Evolutionary conservation across 176 grass and related monocot genomes (phyloP), one percentile per base, ranked within the genome.

Genomic region (Cocos nucifera): DNA sequence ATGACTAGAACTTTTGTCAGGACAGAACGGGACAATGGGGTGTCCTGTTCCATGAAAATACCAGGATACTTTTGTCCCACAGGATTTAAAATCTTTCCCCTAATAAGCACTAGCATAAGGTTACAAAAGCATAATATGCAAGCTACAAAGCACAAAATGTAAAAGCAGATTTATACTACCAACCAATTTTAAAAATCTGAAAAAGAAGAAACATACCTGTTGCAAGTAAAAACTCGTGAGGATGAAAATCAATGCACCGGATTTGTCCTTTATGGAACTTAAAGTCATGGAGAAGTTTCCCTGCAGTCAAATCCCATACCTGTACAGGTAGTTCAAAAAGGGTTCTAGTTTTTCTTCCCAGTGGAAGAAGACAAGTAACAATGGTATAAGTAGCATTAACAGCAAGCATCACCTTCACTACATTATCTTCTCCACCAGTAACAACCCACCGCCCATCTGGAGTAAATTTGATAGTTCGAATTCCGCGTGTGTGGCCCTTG

Each of bases 371-470:
- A 73, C 20, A 39, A 51, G 49, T 27, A 25, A 15, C 62, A 74
- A 44, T 56, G 15, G 19, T 56, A 19, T 4, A 74, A 60, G 17
- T 6, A 15, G 15, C 29, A 52, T 63, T 21, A 65, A 59, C 7
- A 58, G 35, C 12, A 20, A 67, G 9, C 6, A 72, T 48, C 60
- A 82, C 79, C 73, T 97, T 97, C 49, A 97, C 87, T 66, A 77
- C 56, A 66, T 85, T 97, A 82, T 97, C 93, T 63, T 87, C 84
- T 70, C 93, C 93, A 19, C 93, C 93, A 17, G 87, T 97, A 59
- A 97, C 93, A 82, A 97, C 85, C 93, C 93, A 97, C 7, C 87
- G 83, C 22, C 93, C 93, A 80, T 97, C 93, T 65, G 93, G 93
- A 48, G 84, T 91, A 91, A 97, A 97, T 62, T 78, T 85, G 25